Evolutionary conservation across 805 yeast genomes (phyloP).

Genomic region (Teunomyces gatunensis): DNA sequence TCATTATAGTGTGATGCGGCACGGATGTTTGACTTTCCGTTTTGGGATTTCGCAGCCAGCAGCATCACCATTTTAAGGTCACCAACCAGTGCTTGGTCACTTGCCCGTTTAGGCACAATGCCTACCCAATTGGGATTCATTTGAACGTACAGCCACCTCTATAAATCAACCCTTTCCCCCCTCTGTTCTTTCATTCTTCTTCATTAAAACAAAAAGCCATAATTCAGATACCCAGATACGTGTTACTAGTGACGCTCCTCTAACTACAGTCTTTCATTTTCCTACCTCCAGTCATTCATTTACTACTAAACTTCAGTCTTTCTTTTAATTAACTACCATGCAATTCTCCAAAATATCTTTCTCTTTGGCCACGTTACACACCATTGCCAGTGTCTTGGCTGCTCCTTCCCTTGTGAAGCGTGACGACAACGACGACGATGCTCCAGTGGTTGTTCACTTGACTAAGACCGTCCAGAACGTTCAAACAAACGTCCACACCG

Average conservation of each 20-base stretch:
- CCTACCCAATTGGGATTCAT: not conserved
- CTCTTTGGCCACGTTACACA: slow-evolving; percentile 18
- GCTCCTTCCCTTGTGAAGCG: slow-evolving; percentile 15
- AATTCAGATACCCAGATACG: not conserved
- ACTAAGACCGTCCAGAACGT: slow-evolving; percentile 34
- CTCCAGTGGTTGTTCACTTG: slow-evolving; percentile 29
- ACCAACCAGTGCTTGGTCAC: not conserved
- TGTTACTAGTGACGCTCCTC: slow-evolving; percentile 4
- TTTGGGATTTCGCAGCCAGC: slow-evolving; percentile 13
- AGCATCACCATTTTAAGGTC: slow-evolving; percentile 1
- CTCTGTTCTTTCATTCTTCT: not conserved
- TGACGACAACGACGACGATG: slow-evolving; percentile 22
- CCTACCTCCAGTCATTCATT: slow-evolving; percentile 20
- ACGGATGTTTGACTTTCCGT: not conserved
- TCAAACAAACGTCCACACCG: slow-evolving; percentile 32
- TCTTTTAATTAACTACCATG: slow-evolving; percentile 16
- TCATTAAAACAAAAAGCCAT: not conserved
- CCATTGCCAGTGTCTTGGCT: slow-evolving; percentile 18
- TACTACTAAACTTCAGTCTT: slow-evolving; percentile 6
- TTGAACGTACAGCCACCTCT: not conserved
- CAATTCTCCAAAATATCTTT: slow-evolving; percentile 23
- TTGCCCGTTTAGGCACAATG: not conserved
- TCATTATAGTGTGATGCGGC: not conserved
- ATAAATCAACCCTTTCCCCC: not conserved
- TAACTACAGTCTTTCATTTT: slow-evolving; percentile 16